Evolutionary conservation across 2,329 filamentous ascomycete species (phyloP).

Genomic region (Lasiodiplodia sp.): DNA sequence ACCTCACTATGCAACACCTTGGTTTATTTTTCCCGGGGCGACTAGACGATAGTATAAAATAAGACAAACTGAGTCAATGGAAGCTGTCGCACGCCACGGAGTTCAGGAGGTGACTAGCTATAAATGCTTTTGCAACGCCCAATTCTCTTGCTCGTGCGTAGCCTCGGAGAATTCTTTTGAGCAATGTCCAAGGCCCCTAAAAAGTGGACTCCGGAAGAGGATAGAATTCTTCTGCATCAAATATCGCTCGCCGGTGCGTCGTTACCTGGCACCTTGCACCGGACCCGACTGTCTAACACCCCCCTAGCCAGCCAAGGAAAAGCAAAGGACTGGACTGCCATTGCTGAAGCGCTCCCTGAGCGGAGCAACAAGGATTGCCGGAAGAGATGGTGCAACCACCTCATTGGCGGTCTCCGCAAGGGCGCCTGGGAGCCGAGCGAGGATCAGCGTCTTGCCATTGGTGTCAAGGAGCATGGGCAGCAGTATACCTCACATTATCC

Average conservation of each 20-base stretch:
- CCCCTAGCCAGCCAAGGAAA: background rate
- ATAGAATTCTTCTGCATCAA: slow-evolving; percentile 15
- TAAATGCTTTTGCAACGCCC: too few relatives aligned
- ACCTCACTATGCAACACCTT: too few relatives aligned
- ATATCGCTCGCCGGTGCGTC: background rate
- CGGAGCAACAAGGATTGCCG: slow-evolving; percentile 44
- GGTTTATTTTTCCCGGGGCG: too few relatives aligned
- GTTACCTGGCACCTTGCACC: background rate
- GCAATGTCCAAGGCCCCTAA: slow-evolving; percentile 12
- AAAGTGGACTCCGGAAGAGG: slow-evolving; percentile 20
- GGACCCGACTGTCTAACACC: background rate
- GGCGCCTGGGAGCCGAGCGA: slow-evolving; percentile 37
- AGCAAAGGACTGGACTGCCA: slow-evolving; percentile 20
- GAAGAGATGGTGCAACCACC: slow-evolving; percentile 41
- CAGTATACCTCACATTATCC: background rate
- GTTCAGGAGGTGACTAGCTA: too few relatives aligned
- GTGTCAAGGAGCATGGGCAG: background rate
- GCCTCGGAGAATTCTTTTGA: background rate
- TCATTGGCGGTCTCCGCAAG: slow-evolving; percentile 37
- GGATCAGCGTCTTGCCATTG: background rate
- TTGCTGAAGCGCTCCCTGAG: slow-evolving; percentile 36
- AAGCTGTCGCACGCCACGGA: too few relatives aligned
- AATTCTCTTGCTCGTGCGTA: too few relatives aligned
- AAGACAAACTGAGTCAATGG: too few relatives aligned
- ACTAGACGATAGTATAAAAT: too few relatives aligned